These are phyloP conservation scores for Mayamaea pseudoterrestris DNA, from an alignment of 108 stramenopile genomes.

Conservation along the genomic window DNA sequence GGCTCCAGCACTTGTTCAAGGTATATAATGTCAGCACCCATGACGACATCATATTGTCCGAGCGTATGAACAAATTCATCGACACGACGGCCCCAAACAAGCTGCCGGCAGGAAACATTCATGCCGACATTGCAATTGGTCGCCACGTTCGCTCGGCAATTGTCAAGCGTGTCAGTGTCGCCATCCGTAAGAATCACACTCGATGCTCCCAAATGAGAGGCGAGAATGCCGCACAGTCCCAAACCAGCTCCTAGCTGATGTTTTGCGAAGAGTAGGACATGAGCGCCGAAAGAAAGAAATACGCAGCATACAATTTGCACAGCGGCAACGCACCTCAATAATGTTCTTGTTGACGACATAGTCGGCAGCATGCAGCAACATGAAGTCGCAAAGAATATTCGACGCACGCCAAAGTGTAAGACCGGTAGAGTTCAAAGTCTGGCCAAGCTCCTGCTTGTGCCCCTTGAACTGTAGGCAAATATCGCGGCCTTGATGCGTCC, in stretches of 20 bases:
- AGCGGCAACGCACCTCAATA: neutral
- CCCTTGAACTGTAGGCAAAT: conserved; percentile 45
- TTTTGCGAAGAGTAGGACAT: neutral
- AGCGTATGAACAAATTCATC: conserved; percentile 13
- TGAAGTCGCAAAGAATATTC: conserved; percentile 53
- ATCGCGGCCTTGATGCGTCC: no score
- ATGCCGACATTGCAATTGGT: conserved; percentile 16
- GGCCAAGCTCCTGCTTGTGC: conserved; percentile 34
- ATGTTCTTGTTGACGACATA: neutral
- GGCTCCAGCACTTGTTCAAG: conserved; percentile 35
- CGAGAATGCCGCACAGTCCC: conserved; percentile 50
- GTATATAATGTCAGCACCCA: conserved; percentile 59
- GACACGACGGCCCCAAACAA: neutral
- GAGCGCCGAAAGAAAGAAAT: neutral
- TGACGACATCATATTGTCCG: conserved; percentile 34
- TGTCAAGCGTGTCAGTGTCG: conserved; percentile 28
- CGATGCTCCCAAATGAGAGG: conserved; percentile 18
- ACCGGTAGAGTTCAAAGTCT: conserved; percentile 66
- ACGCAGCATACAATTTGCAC: neutral
- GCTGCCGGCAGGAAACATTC: conserved; percentile 5
- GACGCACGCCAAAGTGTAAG: conserved; percentile 62
- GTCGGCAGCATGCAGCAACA: conserved; percentile 21
- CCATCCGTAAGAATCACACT: conserved; percentile 45
- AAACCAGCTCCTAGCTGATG: conserved; percentile 56
- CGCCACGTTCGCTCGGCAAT: neutral